Conservation (phyloP, 257 asterid species). For the Thymus quinquecostatus region DNA sequence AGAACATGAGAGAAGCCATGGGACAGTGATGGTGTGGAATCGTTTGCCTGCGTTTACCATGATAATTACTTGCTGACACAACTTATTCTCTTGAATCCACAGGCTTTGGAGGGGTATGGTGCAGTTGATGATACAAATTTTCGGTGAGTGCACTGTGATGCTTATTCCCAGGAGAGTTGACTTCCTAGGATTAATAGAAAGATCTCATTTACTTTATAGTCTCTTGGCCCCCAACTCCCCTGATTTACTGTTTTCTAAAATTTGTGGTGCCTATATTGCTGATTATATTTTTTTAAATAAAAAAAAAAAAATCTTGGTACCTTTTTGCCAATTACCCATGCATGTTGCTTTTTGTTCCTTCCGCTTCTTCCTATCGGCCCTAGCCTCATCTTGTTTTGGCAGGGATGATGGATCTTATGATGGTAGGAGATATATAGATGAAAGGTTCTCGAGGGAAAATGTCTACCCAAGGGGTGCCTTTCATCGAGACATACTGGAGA, state of each 20-base stretch:
- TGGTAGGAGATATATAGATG: slow-evolving; percentile 91
- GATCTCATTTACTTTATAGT: slow-evolving; percentile 18
- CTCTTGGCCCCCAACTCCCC: slow-evolving; percentile 17
- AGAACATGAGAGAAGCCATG: slow-evolving; percentile 89
- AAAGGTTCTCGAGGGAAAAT: slow-evolving; percentile 85
- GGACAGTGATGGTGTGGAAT: slow-evolving; percentile 99
- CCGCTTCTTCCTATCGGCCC: slow-evolving; percentile 38
- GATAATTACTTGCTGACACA: slow-evolving; percentile 93
- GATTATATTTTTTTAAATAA: not conserved
- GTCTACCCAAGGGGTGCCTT: slow-evolving; percentile 69
- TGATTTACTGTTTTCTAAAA: not conserved
- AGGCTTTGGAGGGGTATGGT: slow-evolving; percentile 98
- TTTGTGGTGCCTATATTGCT: slow-evolving; percentile 16
- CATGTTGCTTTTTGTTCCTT: slow-evolving; percentile 33
- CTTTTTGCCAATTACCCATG: slow-evolving; percentile 7
- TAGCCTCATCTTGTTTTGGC: slow-evolving; percentile 52
- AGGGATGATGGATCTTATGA: slow-evolving; percentile 91
- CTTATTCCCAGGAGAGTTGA: slow-evolving; percentile 38
- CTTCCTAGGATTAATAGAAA: slow-evolving; percentile 31
- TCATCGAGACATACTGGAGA: slow-evolving; percentile 76
- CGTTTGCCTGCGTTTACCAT: slow-evolving; percentile 88
- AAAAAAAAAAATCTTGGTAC: not conserved
- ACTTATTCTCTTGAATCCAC: slow-evolving; percentile 99
- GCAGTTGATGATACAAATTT: slow-evolving; percentile 77
- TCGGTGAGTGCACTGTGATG: slow-evolving; percentile 77